Evolutionary conservation across 768 basidiomycete genomes (phyloP), one percentile per base, ranked within the genome.

Genomic region (Phaffia tasmanica): DNA sequence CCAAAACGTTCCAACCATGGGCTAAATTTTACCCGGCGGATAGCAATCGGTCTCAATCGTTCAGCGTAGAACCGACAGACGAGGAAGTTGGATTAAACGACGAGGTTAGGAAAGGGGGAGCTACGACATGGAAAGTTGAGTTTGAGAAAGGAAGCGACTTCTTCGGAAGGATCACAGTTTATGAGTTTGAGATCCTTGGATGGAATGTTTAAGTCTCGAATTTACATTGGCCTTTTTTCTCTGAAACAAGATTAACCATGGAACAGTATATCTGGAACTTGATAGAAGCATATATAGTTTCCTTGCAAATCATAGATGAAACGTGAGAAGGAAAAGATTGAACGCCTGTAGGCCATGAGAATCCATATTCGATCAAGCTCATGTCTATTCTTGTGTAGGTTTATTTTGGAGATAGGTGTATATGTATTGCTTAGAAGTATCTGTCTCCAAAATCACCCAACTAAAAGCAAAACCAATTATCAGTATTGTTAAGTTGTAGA

Each of bases 371-470:
- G 35, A 11, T 11, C 35, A 42, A 42, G 35, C 11, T 42, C 35
- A 5, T 42, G 35, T 42, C 35, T 42, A 42, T 42, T 42, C 35
- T 42, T 42, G 35, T 42, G 11, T 42, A 42, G 11, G 35, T 42
- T 42, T 42, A 11, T 42, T 42, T 42, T 42, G 4, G 35, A 5
- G 35, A 42, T 42, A 42, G 35, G 35, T 42, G 35, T 42, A 11
- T 42, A 11, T 42, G 35, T 42, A 35, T 29, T 8, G 7, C 25
- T 49, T 57, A 64, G 50, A 69, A 64, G 42, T 54, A 75, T 74
- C 75, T 68, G 67, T 94, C 92, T 61, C 92, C 92, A 75, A 97
- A 97, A 75, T 97, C 92, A n/a, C 92, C 92, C n/a, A 97, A 80
- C 32, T 92, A 91, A 9, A 90, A 91, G 64, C 92, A 84, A 71